Evolutionary conservation across 129 eudicot genomes (phyloP).

Genomic region (Tagetes erecta): DNA sequence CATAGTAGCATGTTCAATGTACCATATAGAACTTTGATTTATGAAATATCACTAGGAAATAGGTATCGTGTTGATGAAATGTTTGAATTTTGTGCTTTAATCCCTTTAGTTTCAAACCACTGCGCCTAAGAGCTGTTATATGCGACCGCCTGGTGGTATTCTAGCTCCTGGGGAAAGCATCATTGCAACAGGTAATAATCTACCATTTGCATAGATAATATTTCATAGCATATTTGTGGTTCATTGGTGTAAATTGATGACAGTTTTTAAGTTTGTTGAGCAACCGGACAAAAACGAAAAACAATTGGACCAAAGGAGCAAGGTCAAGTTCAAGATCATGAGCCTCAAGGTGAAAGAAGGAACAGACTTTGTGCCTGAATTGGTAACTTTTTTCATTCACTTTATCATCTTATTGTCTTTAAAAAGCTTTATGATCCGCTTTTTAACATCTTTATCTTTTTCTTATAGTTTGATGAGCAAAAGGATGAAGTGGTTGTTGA

Average conservation of each 20-base stretch:
- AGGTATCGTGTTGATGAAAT: not conserved
- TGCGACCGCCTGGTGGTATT: slow-evolving; percentile 93
- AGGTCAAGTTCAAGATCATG: slow-evolving; percentile 80
- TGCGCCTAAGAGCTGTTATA: slow-evolving; percentile 91
- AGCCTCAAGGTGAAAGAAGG: slow-evolving; percentile 83
- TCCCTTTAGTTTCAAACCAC: slow-evolving; percentile 79
- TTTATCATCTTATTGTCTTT: not conserved
- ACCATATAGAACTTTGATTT: not conserved
- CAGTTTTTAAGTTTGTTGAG: slow-evolving; percentile 92
- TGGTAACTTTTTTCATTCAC: slow-evolving; percentile 49
- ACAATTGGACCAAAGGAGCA: slow-evolving; percentile 51
- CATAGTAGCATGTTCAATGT: slow-evolving; percentile 5
- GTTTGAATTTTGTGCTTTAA: slow-evolving; percentile 19
- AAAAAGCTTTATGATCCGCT: not conserved
- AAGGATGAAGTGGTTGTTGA: slow-evolving; percentile 69
- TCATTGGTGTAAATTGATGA: slow-evolving; percentile 3
- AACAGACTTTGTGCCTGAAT: slow-evolving; percentile 73
- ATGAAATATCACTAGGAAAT: not conserved
- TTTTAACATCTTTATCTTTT: not conserved
- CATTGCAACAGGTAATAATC: slow-evolving; percentile 72
- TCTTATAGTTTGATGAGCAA: slow-evolving; percentile 70
- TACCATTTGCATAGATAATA: not conserved
- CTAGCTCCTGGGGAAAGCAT: slow-evolving; percentile 84
- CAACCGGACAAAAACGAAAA: slow-evolving; percentile 78
- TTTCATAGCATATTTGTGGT: not conserved